phyloP scores from a whole-genome alignment of 2,329 filamentous ascomycete species.

The Fusarium mangiferae region DNA sequence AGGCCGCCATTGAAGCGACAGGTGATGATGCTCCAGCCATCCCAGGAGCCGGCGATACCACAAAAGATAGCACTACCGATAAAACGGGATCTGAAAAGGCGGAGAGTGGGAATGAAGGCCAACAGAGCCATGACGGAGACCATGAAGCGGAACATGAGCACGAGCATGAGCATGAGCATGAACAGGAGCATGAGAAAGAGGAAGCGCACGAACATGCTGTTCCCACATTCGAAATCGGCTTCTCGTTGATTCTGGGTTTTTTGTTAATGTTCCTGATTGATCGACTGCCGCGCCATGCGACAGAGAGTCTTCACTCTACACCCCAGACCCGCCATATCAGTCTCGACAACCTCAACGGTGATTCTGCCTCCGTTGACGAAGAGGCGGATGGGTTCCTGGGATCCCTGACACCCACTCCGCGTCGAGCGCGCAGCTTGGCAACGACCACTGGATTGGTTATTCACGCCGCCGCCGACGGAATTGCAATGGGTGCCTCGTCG shows the following conservation, averaged over 20 bases:
- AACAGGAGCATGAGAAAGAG: slow-evolving; percentile 47
- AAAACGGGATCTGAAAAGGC: slow-evolving; percentile 16
- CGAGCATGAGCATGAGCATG: slow-evolving; percentile 9
- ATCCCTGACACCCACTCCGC: slow-evolving; percentile 66
- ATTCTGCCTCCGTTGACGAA: slow-evolving; percentile 61
- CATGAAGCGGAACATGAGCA: slow-evolving; percentile 46
- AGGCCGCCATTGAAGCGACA: slow-evolving; percentile 25
- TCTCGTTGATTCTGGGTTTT: slow-evolving; percentile 89
- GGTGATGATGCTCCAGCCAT: slow-evolving; percentile 23
- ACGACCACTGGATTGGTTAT: slow-evolving; percentile 96
- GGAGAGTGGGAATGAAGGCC: slow-evolving; percentile 25
- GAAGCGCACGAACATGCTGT: slow-evolving; percentile 53
- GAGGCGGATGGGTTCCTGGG: slow-evolving; percentile 69
- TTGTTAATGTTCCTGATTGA: slow-evolving; percentile 98
- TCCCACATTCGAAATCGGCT: slow-evolving; percentile 82
- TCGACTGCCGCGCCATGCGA: slow-evolving; percentile 79
- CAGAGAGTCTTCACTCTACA: slow-evolving; percentile 70
- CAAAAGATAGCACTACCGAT: slow-evolving; percentile 5
- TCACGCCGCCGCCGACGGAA: slow-evolving; percentile 93
- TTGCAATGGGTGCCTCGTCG: slow-evolving; percentile 92
- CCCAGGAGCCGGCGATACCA: slow-evolving; percentile 18
- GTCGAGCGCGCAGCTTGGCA: slow-evolving; percentile 73
- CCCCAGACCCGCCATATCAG: slow-evolving; percentile 86
- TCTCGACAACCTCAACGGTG: slow-evolving; percentile 78
- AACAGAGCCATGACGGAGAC: slow-evolving; percentile 48